Evolutionary conservation across 2,329 filamentous ascomycete species (phyloP), one percentile per base, ranked within the genome.

Genomic region (Rosellinia necatrix): DNA sequence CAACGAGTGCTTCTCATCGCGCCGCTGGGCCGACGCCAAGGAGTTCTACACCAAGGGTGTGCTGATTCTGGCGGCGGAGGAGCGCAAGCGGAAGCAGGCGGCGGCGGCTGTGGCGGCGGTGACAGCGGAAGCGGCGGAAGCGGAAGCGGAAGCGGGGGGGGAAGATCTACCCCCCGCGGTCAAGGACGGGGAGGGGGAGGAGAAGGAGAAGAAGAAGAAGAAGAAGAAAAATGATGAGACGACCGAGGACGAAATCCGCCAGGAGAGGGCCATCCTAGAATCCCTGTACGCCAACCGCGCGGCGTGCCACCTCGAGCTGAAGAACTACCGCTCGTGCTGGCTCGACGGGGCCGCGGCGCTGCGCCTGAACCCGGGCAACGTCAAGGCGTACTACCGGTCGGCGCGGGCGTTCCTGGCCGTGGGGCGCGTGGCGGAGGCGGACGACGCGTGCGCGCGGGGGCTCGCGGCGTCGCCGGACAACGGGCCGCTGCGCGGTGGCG

Each of bases 31-130:
- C 22, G 92, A 97, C 72, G 94, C 92, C 3, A 88, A 89, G 70
- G 92, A 96, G 72, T 97, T 92, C 72, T 99, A 99, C 72, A 84
- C 82, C 25, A 94, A 96, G 76, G 92, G 88, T n/a, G 80, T 97
- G 49, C 77, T 84, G 9, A 83, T 96, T 6, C 75, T 97, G 15
- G 79, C 81, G 9, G 77, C 77, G 5, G 87, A 89, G 72, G 83
- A 90, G 69, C 72, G 75, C 53, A 81, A 81, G 62, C 77, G 83
- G 22, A 74, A 75, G 53, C 29, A 49, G 13, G 50, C 49, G 4
- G 41, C 29, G n/a, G n/a, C n/a, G 76, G 92, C 88, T n/a, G 80
- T 97, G 49, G 77, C 84, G 9, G 83, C 96, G 6, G 75, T 97
- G 15, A 79, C 81, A 10, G 77, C 77, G 5, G 87, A 89, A 71